Conservation (phyloP, 176 grass and related monocot species). For the Pharus latifolius region DNA sequence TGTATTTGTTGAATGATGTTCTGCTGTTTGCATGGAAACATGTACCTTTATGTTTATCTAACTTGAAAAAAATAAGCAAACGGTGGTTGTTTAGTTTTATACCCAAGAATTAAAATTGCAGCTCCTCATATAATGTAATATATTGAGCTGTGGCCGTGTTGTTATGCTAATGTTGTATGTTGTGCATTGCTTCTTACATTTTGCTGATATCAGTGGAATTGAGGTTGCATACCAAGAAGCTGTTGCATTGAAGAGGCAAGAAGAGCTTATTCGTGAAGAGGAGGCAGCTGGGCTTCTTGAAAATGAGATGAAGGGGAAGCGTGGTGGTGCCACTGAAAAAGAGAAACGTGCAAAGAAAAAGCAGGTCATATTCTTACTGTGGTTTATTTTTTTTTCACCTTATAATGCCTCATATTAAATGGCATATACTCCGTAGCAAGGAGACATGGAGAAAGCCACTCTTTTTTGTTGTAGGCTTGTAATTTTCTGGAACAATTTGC, state of each 20-base stretch:
- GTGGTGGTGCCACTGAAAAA: constrained; percentile 40
- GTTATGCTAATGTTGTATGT: neutral
- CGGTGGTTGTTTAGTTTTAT: neutral
- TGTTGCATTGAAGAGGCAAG: constrained; percentile 95
- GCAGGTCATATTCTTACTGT: constrained; percentile 40
- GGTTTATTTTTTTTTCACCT: neutral
- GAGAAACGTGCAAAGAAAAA: constrained; percentile 97
- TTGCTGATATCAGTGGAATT: constrained; percentile 48
- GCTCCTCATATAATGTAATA: neutral
- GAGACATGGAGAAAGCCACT: neutral
- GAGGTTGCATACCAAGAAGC: constrained; percentile 88
- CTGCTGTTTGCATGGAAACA: neutral
- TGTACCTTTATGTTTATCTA: neutral
- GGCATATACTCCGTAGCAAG: constrained; percentile 5
- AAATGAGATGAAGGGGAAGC: constrained; percentile 70
- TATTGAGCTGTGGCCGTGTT: neutral
- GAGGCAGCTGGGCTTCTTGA: constrained; percentile 68
- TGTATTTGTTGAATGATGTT: neutral
- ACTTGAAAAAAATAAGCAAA: neutral
- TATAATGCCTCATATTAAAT: neutral
- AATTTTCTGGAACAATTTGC: constrained; percentile 17
- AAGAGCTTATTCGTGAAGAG: constrained; percentile 97
- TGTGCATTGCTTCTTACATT: constrained; percentile 17
- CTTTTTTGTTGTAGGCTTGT: too few relatives aligned
- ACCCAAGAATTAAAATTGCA: constrained; percentile 1